Conservation (phyloP, 768 basidiomycete species). For the Termitomyces sp. region DNA sequence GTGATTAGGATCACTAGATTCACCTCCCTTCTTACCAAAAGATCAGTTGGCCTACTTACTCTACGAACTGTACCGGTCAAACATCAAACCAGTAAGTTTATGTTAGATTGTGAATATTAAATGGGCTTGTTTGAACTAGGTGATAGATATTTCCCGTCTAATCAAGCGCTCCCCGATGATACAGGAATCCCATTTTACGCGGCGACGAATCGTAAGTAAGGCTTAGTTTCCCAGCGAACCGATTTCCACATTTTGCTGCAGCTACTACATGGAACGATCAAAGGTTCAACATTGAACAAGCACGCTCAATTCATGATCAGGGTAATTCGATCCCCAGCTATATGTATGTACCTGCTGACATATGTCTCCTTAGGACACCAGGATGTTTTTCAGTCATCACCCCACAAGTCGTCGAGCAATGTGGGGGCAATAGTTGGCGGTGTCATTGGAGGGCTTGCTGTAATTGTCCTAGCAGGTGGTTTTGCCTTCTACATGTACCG, state of each 20-base stretch:
- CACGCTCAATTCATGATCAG: conserved; percentile 27
- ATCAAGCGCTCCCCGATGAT: conserved; percentile 26
- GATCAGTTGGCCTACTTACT: conserved; percentile 13
- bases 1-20: conserved; percentile 15
- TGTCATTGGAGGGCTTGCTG: conserved; percentile 40
- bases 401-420: conserved; percentile 21
- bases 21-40: background rate
- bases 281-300: conserved; percentile 26
- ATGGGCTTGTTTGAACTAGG: background rate
- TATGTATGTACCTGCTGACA: background rate
- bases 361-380: conserved; percentile 22
- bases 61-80: conserved; percentile 8
- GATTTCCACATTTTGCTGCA: conserved; percentile 23
- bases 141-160: conserved; percentile 40
- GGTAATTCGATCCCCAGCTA: conserved; percentile 19
- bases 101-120: too few relatives aligned
- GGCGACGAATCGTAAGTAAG: conserved; percentile 40
- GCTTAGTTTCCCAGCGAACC: conserved; percentile 7
- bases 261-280: conserved; percentile 33
- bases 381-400: conserved; percentile 23
- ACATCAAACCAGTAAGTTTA: conserved; percentile 12
- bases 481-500: conserved; percentile 30
- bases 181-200: conserved; percentile 51
- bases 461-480: conserved; percentile 27
- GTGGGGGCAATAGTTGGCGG: conserved; percentile 44